Evolutionary conservation across 805 yeast genomes (phyloP).

Genomic region (Candida xyloterini): DNA sequence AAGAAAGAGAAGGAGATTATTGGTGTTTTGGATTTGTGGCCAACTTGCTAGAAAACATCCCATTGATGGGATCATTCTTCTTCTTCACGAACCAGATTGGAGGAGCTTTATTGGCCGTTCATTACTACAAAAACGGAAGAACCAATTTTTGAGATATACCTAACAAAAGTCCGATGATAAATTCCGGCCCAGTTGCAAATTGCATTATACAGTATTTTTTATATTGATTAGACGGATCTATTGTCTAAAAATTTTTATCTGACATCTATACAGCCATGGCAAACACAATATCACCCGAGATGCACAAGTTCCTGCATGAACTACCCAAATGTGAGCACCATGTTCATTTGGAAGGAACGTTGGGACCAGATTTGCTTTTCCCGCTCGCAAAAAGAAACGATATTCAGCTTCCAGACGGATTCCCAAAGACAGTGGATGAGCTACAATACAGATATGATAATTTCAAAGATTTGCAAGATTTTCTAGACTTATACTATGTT

Average conservation of each 20-base stretch:
- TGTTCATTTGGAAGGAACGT: slow-evolving; percentile 78
- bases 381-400: slow-evolving; percentile 64
- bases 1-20: slow-evolving; percentile 38
- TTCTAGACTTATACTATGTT: slow-evolving; percentile 72
- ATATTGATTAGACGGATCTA: not conserved
- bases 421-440: slow-evolving; percentile 59
- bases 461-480: slow-evolving; percentile 72
- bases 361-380: slow-evolving; percentile 72
- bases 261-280: slow-evolving; percentile 10
- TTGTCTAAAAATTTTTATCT: slow-evolving; percentile 4
- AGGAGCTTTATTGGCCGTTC: slow-evolving; percentile 59
- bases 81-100: slow-evolving; percentile 61
- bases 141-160: slow-evolving; percentile 9
- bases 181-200: not conserved
- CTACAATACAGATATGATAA: slow-evolving; percentile 56
- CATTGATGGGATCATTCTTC: slow-evolving; percentile 45
- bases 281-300: slow-evolving; percentile 34
- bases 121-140: slow-evolving; percentile 23
- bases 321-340: slow-evolving; percentile 89
- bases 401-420: slow-evolving; percentile 55
- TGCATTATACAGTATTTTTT: too few species aligned
- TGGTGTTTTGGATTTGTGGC: slow-evolving; percentile 52
- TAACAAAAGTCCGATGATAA: not conserved
- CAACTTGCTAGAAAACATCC: slow-evolving; percentile 46
- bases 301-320: slow-evolving; percentile 55